Base-by-base conservation (phyloP, 2,329 filamentous ascomycete species). In the Colletotrichum graminicola region DNA sequence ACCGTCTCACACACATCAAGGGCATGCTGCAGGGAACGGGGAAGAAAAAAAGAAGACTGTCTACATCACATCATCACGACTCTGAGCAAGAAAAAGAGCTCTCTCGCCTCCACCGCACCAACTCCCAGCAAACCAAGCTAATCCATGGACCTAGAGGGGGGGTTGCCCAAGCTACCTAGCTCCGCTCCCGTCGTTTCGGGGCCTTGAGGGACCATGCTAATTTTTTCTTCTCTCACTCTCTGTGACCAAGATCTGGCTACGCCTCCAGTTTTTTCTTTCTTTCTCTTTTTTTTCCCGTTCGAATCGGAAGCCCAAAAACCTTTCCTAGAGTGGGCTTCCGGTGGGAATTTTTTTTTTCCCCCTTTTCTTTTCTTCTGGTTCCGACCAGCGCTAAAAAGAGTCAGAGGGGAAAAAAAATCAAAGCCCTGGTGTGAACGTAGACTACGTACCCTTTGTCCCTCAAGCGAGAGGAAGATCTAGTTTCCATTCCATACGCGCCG, bases 161-260 rank as follows among this genome's bases (percentile, higher is more conserved):
- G 49, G 34, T 21, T n/a, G 43, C 61, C 36, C 45, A 52, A 52
- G 47, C 43, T 45, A n/a, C 43, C 61, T 63, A 72, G 69, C 69
- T 72, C 60, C 65, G 54, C 60, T 69, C 65, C 65, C 65, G 68
- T 60, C 49, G 65, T 63, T 71, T 71, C 45, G 65, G 68, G 29
- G 52, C 59, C 65, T 64, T 59, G 65, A 54, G 65, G 65, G 59
- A 55, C 65, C 65, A 45, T 41, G 65, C 69, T 69, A 72, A 62
- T 60, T 63, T 56, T 41, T 57, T 10, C 21, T 11, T n/a, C 6
- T 43, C n/a, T n/a, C 52, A 4, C 21, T 26, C 54, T 57, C 60
- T 64, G 52, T 59, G 59, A 63, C 66, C 59, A 67, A 71, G 65
- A 72, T 69, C 60, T 63, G n/a, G 41, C 55, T 29, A n/a, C 63